Evolutionary conservation across 345 rosid species (phyloP), one percentile per base, ranked within the genome.

Genomic region (Hevea brasiliensis): DNA sequence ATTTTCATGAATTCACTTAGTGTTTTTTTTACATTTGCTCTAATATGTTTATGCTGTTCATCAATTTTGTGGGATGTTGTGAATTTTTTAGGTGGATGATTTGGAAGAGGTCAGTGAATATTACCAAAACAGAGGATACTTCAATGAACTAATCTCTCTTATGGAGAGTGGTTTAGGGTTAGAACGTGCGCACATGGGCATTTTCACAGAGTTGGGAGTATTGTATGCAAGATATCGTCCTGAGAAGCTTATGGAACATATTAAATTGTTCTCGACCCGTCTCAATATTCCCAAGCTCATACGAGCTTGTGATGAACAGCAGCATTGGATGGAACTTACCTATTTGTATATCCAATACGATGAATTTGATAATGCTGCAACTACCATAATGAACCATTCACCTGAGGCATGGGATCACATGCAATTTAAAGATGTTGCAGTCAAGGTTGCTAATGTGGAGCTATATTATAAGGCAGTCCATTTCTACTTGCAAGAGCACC

Each of bases 351-450:
- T 95, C 59, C 94, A 88, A 56, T 95, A 95, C 57, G 98, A 86
- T 78, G 99, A 95, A 81, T 95, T 91, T 78, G 99, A 95, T 71
- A 95, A 95, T 88, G 99, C 99, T 56, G 99, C 99, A 7, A 91
- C 96, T 51, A 95, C 98, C 44, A 89, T 95, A 68, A 95, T 95
- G 99, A 92, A 95, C 75, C 99, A 95, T 86, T 95, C 99, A 47
- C 99, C 99, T 0, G 98, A 91, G 85, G 98, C 99, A n/a, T 95
- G 99, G 99, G 99, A 95, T 71, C 99, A 95, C 92, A 89, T 95
- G 98, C 99, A 90, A 76, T 95, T 92, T 81, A 95, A 92, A 80
- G 99, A 95, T 76, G 91, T 92, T 50, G 86, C 86, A 1, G 97
- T 89, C 58, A 95, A 95, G 88, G 97, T 95, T 81, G 98, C 97